Conservation (phyloP, 2,329 filamentous ascomycete species). For the Paecilomyces sp. region DNA sequence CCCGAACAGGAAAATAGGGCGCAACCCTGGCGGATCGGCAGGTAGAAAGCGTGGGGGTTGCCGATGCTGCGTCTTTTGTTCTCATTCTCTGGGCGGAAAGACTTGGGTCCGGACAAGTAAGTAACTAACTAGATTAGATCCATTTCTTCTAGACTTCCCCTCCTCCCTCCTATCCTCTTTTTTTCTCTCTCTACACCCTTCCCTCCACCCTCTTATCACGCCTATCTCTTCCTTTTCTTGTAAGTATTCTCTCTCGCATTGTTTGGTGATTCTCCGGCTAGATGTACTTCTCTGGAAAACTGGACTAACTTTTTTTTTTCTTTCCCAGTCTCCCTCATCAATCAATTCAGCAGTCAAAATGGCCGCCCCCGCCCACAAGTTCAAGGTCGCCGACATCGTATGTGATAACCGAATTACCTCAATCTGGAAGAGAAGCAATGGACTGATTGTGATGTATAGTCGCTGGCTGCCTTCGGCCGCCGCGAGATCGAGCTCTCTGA, state of each 20-base stretch:
- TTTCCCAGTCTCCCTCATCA: neutral
- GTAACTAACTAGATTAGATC: neutral
- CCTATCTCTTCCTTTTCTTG: conserved; percentile 8
- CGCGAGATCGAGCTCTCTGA: conserved; percentile 98
- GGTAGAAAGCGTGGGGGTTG: neutral
- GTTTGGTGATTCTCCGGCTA: neutral
- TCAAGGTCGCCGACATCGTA: conserved; percentile 96
- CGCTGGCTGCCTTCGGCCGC: conserved; percentile 94
- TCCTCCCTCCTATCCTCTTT: conserved; percentile 15
- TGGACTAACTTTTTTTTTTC: neutral
- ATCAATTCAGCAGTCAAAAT: conserved; percentile 37
- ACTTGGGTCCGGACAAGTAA: neutral
- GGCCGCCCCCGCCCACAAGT: conserved; percentile 77
- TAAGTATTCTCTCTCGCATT: conserved; percentile 4
- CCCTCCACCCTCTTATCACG: conserved; percentile 8
- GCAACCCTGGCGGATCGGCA: neutral
- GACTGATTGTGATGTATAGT: conserved; percentile 30
- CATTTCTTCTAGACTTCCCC: neutral
- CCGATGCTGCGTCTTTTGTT: conserved; percentile 19
- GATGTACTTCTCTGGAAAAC: conserved; percentile 2
- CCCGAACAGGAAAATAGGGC: neutral
- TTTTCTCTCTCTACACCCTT: conserved; percentile 6
- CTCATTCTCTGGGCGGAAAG: neutral
- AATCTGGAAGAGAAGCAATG: conserved; percentile 3
- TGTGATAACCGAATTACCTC: conserved; percentile 14